A percentile compares a stretch with the other conserved stretches of the same genome.
These are phyloP conservation scores for Macroventuria anomochaeta DNA, from an alignment of 2,329 filamentous ascomycete genomes.

Conservation along the genomic window DNA sequence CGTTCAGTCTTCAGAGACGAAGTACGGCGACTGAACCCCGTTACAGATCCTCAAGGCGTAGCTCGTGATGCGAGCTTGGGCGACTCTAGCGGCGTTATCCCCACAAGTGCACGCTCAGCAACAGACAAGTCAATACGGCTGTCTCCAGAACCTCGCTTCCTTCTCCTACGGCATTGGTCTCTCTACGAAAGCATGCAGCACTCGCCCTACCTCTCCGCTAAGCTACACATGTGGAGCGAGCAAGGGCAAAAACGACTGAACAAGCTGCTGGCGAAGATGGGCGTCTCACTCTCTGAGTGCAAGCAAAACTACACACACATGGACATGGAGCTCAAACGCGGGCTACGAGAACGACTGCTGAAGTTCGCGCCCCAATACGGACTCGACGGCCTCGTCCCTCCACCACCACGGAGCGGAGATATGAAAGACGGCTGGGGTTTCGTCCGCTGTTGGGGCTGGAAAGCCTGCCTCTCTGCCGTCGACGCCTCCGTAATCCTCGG, in stretches of 20 bases:
- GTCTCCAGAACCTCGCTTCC: constrained; percentile 90
- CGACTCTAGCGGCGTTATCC: constrained; percentile 81
- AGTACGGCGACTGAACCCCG: constrained; percentile 89
- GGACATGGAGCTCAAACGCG: constrained; percentile 95
- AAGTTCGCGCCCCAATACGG: constrained; percentile 95
- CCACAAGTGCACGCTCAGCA: constrained; percentile 84
- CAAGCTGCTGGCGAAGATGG: constrained; percentile 97
- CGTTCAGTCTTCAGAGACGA: constrained; percentile 89
- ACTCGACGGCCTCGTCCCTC: constrained; percentile 88
- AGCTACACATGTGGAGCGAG: constrained; percentile 94
- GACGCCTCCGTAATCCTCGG: constrained; percentile 94
- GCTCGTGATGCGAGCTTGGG: constrained; percentile 67
- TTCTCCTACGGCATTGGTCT: constrained; percentile 94
- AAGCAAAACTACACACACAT: constrained; percentile 97
- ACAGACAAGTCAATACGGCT: constrained; percentile 91
- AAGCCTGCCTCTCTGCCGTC: constrained; percentile 88
- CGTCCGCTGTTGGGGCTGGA: constrained; percentile 96
- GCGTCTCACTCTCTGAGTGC: constrained; percentile 89
- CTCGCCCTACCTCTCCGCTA: constrained; percentile 89
- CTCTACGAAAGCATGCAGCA: constrained; percentile 98
- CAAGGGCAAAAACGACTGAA: constrained; percentile 85
- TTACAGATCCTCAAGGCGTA: constrained; percentile 61
- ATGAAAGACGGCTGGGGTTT: constrained; percentile 96
- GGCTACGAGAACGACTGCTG: constrained; percentile 81
- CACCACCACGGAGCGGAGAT: constrained; percentile 65